Percentiles rank a stretch among this genome's conserved stretches.
These are phyloP conservation scores for Fusarium camptoceras DNA, from an alignment of 2,329 filamentous ascomycete species.

Conservation along the genomic window DNA sequence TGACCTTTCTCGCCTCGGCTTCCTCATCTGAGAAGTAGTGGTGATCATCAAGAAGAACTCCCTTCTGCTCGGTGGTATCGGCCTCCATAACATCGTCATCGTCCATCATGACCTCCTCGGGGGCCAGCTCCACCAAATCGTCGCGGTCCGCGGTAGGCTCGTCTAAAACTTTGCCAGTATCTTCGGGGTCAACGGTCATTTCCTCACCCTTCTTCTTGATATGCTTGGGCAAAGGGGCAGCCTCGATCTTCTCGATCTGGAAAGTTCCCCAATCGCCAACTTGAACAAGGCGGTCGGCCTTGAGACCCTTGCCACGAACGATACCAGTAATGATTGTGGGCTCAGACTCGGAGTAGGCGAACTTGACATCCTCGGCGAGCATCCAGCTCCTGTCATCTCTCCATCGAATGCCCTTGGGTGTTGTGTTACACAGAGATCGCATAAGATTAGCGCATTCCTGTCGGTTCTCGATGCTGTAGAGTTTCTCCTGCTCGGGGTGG, in stretches of 20 bases:
- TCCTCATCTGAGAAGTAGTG: conserved; percentile 94
- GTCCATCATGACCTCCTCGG: conserved; percentile 84
- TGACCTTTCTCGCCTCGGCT: conserved; percentile 60
- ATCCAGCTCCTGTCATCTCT: conserved; percentile 96
- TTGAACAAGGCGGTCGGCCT: conserved; percentile 89
- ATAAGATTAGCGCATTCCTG: conserved; percentile 94
- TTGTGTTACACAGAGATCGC: conserved; percentile 89
- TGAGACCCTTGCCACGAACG: conserved; percentile 85
- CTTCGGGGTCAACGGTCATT: conserved; percentile 77
- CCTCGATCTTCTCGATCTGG: conserved; percentile 88
- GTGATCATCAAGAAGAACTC: conserved; percentile 93
- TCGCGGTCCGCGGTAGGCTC: conserved; percentile 83
- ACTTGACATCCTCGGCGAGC: conserved; percentile 84
- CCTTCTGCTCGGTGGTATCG: conserved; percentile 72
- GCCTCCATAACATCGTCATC: conserved; percentile 60
- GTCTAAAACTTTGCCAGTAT: conserved; percentile 71
- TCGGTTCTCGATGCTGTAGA: conserved; percentile 87
- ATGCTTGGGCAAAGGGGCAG: conserved; percentile 74
- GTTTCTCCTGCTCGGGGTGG: conserved; percentile 90
- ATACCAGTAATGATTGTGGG: conserved; percentile 84
- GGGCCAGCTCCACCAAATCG: conserved; percentile 83
- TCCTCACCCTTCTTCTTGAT: conserved; percentile 73
- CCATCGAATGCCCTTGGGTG: conserved; percentile 95
- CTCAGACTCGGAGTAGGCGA: conserved; percentile 70
- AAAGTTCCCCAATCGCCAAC: conserved; percentile 95